Base-by-base conservation (phyloP, 768 basidiomycete species). In the Wakefieldia striispora region DNA sequence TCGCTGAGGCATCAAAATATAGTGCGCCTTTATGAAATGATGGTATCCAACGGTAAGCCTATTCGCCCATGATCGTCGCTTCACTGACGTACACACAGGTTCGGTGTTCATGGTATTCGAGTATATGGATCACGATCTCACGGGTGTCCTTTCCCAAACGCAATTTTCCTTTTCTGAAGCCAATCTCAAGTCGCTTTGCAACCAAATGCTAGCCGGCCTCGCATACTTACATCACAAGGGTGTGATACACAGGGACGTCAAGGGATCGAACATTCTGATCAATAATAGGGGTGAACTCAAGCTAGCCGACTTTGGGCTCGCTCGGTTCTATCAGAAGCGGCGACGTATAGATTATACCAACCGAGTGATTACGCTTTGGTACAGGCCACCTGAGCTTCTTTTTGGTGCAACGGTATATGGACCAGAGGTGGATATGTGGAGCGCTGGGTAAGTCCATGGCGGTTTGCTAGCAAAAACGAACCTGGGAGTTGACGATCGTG, bases 361-460 rank as follows among this genome's bases (percentile, higher is more conserved):
- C 67, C 81, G 97, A 27, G 97, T 99, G 43, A 98, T 99, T 57
- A 99, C 97, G 1, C 79, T 97, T 42, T 98, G 97, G 97, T 99
- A 99, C 69, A 81, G 97, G 49, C 91, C 94, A 5, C 97, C 95
- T 10, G 97, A 99, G 63, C 75, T 99, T 19, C 71, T 99, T 35
- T 86, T 97, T 60, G 97, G 97, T 24, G 91, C 94, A 26, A 99
- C 97, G 0, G 82, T 93, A 12, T 99, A 99, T 71, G 95, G 93
- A 3, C 87, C 94, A 6, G 95, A 95, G 63, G 95, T 99, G 20
- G 97, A 99, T 62, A 97, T 98, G 86, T 99, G 97, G 97, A 95
- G 93, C 67, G 97, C 97, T 36, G 97, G 97, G 93, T 95, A 71
- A 51, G 55, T 33, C 27, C 35, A 12, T 31, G 33, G 29, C 43